These are phyloP conservation scores for Dianthus caryophyllus DNA, from an alignment of 148 eudicot species.

Conservation along the genomic window DNA sequence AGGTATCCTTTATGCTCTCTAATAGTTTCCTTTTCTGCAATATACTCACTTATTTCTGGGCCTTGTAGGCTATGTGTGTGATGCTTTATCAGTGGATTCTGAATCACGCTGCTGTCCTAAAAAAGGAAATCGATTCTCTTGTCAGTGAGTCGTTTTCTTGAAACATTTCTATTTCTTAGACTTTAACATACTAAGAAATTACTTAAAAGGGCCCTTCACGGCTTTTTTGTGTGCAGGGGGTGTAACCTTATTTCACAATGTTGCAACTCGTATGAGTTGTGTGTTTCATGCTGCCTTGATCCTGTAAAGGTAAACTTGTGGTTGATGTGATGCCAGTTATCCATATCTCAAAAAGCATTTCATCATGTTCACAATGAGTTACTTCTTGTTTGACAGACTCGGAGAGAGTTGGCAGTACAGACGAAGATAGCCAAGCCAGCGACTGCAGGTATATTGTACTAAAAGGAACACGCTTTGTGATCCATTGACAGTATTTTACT, in stretches of 20 bases:
- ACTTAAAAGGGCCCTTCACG: conserved; percentile 15
- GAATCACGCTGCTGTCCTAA: conserved; percentile 75
- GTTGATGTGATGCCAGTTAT: neutral
- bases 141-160: conserved; percentile 77
- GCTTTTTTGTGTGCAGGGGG: conserved; percentile 50
- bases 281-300: conserved; percentile 96
- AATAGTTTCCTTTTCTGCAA: conserved; percentile 2
- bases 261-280: conserved; percentile 90
- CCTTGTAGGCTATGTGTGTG: conserved; percentile 76
- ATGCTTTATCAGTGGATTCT: conserved; percentile 76
- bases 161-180: conserved; percentile 8
- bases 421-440: conserved; percentile 80
- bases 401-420: conserved; percentile 49
- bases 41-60: conserved; percentile 15
- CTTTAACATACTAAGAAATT: conserved; percentile 10
- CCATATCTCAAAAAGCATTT: neutral
- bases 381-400: conserved; percentile 42
- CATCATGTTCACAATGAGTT: conserved; percentile 8
- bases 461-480: neutral
- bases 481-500: neutral
- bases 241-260: conserved; percentile 84
- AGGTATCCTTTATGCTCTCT: conserved; percentile 2
- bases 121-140: conserved; percentile 77
- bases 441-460: conserved; percentile 59
- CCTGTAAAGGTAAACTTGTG: conserved; percentile 47